Evolutionary conservation across 192 early-diverging fungal genomes (phyloP).

Genomic region (Kappamyces sp.): DNA sequence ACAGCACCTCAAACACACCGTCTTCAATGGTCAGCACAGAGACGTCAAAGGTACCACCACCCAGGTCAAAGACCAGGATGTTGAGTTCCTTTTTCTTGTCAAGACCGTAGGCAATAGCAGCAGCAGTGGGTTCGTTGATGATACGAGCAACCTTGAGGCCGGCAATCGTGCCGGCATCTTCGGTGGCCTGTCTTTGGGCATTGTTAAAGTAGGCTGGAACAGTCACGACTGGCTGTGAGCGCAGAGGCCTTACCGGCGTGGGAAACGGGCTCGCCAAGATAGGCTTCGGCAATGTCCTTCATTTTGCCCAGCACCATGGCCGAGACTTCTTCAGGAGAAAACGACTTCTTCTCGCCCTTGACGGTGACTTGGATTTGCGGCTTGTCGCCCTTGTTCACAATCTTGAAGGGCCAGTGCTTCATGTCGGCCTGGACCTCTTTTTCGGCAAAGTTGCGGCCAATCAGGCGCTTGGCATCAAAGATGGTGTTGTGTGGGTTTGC

Average conservation of each 20-base stretch:
- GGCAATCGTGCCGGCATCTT: conserved; percentile 82
- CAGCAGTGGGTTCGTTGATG: conserved; percentile 91
- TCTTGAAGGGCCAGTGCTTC: conserved; percentile 93
- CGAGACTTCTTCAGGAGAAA: conserved; percentile 94
- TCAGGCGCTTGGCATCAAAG: conserved; percentile 89
- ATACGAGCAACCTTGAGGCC: conserved; percentile 80
- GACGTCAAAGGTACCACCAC: conserved; percentile 98
- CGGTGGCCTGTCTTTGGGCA: conserved; percentile 91
- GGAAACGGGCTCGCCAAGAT: conserved; percentile 79
- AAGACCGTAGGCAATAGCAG: conserved; percentile 94
- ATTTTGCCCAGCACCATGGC: conserved; percentile 95
- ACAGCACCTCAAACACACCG: conserved; percentile 93
- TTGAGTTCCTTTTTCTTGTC: conserved; percentile 89
- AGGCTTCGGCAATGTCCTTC: conserved; percentile 89
- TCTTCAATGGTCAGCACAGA: conserved; percentile 91
- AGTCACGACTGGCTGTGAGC: conserved; percentile 65
- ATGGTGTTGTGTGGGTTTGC: conserved; percentile 85
- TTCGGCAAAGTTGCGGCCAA: conserved; percentile 85
- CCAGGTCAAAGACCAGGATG: conserved; percentile 94
- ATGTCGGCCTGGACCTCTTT: conserved; percentile 87
- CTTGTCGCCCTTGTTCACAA: conserved; percentile 74
- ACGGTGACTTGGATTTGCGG: conserved; percentile 76
- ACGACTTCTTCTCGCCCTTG: conserved; percentile 81
- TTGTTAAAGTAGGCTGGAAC: conserved; percentile 98
- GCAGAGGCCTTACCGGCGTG: conserved; percentile 50